These are phyloP conservation scores for Usnea hakonensis DNA, from an alignment of 495 filamentous ascomycete species.

Conservation along the genomic window DNA sequence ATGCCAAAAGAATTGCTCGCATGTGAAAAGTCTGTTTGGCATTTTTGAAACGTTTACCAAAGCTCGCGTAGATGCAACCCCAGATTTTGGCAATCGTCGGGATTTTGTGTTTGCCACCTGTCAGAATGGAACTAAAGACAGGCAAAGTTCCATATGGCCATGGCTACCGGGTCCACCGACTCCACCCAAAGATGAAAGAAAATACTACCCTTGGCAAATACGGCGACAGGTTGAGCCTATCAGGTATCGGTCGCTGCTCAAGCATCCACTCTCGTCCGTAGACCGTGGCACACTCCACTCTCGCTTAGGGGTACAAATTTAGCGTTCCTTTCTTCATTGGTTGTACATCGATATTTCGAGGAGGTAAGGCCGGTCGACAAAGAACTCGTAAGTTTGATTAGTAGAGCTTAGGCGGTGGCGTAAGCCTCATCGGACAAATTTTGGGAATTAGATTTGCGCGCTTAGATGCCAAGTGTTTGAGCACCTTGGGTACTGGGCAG, in stretches of 20 bases:
- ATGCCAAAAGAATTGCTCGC: not conserved
- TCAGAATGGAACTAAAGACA: not conserved
- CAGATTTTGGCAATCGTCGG: not conserved
- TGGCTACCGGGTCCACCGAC: not conserved
- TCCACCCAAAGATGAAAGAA: not conserved
- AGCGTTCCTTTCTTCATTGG: not conserved
- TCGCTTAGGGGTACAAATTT: not conserved
- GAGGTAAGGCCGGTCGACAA: not conserved
- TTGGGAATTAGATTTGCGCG: not conserved
- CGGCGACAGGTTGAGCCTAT: not conserved
- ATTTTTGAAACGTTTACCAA: not conserved
- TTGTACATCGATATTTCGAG: not conserved
- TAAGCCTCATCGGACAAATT: not conserved
- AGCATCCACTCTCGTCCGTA: not conserved
- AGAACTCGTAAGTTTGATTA: not conserved
- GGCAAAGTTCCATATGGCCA: not conserved
- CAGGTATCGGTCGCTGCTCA: not conserved
- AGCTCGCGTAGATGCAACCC: not conserved
- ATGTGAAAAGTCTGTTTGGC: not conserved
- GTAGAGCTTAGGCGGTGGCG: slow-evolving; percentile 18
- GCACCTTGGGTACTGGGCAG: not conserved
- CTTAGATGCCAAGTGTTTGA: not conserved
- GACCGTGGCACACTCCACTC: not conserved
- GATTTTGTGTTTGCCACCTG: not conserved
- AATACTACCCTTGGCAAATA: not conserved